Conservation (phyloP, 176 grass and related monocot genomes). For the Aegilops bicornis region DNA sequence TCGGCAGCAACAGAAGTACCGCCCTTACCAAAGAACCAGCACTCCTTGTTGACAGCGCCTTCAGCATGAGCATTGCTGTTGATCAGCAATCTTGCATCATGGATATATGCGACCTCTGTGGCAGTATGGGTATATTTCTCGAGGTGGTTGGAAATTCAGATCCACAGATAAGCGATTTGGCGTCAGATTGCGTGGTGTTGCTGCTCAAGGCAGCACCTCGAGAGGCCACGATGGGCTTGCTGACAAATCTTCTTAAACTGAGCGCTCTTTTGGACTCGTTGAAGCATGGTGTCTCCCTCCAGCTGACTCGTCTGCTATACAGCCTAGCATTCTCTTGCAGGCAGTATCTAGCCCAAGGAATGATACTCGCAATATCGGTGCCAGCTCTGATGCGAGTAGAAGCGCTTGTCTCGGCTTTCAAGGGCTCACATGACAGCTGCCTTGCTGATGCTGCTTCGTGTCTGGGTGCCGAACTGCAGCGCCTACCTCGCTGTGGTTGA, state of each 20-base stretch:
- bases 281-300: constrained; percentile 45
- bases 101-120: constrained; percentile 86
- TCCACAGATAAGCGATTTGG: constrained; percentile 70
- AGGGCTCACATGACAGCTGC: constrained; percentile 46
- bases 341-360: constrained; percentile 85
- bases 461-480: constrained; percentile 65
- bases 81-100: constrained; percentile 77
- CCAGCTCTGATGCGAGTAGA: constrained; percentile 72
- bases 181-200: constrained; percentile 73
- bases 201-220: constrained; percentile 75
- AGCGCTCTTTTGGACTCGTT: constrained; percentile 51
- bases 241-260: constrained; percentile 79
- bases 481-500: constrained; percentile 77
- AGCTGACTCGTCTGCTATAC: constrained; percentile 72
- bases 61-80: constrained; percentile 89
- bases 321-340: constrained; percentile 74
- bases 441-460: constrained; percentile 62
- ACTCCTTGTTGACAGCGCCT: constrained; percentile 72
- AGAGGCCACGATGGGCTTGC: constrained; percentile 74
- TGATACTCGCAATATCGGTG: constrained; percentile 83
- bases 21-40: constrained; percentile 78
- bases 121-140: constrained; percentile 77
- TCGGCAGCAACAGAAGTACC: constrained; percentile 65
- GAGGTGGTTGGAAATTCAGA: constrained; percentile 58
- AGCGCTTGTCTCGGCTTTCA: constrained; percentile 57